Evolutionary conservation across 2,329 filamentous ascomycete species (phyloP).

Genomic region (Aspergillus unguis): DNA sequence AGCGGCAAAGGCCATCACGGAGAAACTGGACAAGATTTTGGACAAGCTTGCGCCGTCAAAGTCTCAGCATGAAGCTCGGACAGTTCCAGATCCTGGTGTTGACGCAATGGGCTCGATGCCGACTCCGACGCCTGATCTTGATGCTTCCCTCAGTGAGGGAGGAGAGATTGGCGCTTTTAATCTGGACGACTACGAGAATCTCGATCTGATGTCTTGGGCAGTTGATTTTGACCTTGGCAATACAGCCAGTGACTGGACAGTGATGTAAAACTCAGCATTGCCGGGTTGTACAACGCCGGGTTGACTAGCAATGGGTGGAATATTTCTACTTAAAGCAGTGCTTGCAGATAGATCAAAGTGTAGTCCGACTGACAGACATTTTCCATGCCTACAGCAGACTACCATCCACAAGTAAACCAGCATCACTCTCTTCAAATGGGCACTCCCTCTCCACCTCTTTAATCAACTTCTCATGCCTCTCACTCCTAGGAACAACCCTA

Average conservation of each 20-base stretch:
- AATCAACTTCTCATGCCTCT: conserved; percentile 33
- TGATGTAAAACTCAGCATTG: background rate
- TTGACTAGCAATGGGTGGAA: too few relatives aligned
- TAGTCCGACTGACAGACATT: too few relatives aligned
- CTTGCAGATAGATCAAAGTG: too few relatives aligned
- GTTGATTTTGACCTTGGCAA: background rate
- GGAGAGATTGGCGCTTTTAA: background rate
- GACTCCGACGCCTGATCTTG: background rate
- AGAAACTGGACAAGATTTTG: background rate
- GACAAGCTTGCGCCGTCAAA: background rate
- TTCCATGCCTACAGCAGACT: too few relatives aligned
- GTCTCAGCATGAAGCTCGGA: background rate
- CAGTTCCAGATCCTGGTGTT: background rate
- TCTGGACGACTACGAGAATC: background rate
- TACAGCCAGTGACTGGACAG: background rate
- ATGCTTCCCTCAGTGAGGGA: background rate
- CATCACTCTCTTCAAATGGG: conserved; percentile 43
- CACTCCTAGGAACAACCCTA: conserved; percentile 34
- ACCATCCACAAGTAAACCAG: conserved; percentile 3
- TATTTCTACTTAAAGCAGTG: too few relatives aligned
- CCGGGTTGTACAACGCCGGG: too few relatives aligned
- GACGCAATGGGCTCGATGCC: background rate
- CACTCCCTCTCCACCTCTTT: conserved; percentile 31
- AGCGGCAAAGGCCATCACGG: background rate
- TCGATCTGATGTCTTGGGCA: background rate